These are phyloP conservation scores for Chlorella sp. DNA, from an alignment of 139 green algal species.

Conservation along the genomic window DNA sequence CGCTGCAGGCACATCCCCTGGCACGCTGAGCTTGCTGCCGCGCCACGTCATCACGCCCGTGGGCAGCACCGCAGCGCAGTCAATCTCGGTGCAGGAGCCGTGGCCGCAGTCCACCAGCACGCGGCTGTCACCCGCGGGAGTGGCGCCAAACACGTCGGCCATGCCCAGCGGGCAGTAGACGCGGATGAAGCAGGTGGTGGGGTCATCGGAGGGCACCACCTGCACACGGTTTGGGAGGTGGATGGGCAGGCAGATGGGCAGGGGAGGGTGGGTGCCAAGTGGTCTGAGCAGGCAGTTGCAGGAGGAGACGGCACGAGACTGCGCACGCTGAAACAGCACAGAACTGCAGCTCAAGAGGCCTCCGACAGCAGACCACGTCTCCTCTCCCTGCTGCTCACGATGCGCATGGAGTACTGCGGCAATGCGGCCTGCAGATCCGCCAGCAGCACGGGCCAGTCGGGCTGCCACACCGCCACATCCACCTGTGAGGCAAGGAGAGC, in stretches of 20 bases:
- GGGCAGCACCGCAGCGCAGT: conserved; percentile 32
- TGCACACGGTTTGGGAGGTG: no score
- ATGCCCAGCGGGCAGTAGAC: conserved; percentile 52
- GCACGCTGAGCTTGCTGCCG: conserved; percentile 30
- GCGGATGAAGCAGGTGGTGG: conserved; percentile 38
- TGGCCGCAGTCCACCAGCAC: conserved; percentile 39
- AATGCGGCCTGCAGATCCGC: conserved; percentile 19
- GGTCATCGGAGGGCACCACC: conserved; percentile 47
- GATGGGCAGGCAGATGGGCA: no score
- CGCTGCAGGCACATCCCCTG: conserved; percentile 34
- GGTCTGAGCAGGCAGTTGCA: no score
- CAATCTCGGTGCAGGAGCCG: conserved; percentile 41
- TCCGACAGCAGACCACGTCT: no score
- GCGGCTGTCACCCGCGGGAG: not conserved
- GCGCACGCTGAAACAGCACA: no score
- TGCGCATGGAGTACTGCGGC: conserved; percentile 24
- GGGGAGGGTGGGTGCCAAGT: no score
- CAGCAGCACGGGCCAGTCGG: conserved; percentile 49
- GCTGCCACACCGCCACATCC: conserved; percentile 55
- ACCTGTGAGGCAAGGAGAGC: not conserved
- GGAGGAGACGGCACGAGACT: no score
- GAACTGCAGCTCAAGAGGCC: no score
- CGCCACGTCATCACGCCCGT: conserved; percentile 11
- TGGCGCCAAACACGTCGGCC: conserved; percentile 41
- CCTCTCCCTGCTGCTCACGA: not conserved